Base-by-base conservation (phyloP, 306 rosid species). In the Dryas octopetala region DNA sequence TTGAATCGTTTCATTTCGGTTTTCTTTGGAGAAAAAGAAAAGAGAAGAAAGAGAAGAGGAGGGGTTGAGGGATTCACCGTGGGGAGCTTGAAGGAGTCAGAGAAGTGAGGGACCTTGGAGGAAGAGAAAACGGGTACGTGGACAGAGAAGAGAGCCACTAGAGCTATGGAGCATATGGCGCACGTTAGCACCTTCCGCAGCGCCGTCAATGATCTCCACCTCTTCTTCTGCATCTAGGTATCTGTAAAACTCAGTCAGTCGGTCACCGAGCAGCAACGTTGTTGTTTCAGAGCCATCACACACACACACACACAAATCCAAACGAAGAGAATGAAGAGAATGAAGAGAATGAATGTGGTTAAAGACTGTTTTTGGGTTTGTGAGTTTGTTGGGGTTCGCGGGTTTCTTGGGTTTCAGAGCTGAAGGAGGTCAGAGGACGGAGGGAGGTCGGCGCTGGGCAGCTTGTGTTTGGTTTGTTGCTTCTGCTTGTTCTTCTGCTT, bases 181-280 rank as follows among this genome's bases (percentile, higher is more conserved):
- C 82, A 89, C 38, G 80, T 87, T 41, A 95, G 77, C 76, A 90
- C 79, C 86, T 81, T 91, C 84, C 97, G 83, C 28, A 88, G 65
- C 70, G 87, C 74, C 40, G 26, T 59, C 76, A 89, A 75, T 19
- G 90, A 75, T 66, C 76, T 74, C 81, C 78, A 73, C 23, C 69
- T 83, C 8, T 90, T 91, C 86, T 66, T 91, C 93, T 83, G 89
- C 98, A 91, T 91, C 76, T 70, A 75, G 48, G 82, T 63, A 44
- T 52, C 66, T 57, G 68, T 55, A 15, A 44, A 3, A 17, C 73
- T 52, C 68, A 78, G 41, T 19, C 10, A 4, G 38, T 32, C 38
- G 38, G 38, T 32, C 38, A 32, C 38, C 38, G 38, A 32, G 38
- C 38, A 32, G 38, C 38, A 32, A 32, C 38, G 38, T 32, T 2